Evolutionary conservation across 2,329 filamentous ascomycete species (phyloP).

Genomic region (Fusarium sp.): DNA sequence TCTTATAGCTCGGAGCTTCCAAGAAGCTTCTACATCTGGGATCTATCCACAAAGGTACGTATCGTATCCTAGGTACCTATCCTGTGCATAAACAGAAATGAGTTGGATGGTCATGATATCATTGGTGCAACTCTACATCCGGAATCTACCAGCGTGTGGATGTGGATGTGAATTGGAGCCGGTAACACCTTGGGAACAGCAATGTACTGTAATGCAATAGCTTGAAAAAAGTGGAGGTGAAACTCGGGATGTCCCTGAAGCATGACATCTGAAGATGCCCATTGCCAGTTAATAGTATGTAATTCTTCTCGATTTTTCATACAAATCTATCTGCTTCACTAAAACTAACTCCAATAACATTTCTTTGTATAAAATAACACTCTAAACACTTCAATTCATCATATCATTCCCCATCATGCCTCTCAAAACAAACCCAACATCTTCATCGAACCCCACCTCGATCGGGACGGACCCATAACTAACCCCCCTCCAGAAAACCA

Average conservation of each 20-base stretch:
- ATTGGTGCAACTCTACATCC: slow-evolving; percentile 29
- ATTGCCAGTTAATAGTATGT: neutral
- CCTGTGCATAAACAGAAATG: slow-evolving; percentile 3
- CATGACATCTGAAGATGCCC: neutral
- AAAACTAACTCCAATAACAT: no score
- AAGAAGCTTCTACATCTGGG: slow-evolving; percentile 23
- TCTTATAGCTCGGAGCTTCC: slow-evolving; percentile 41
- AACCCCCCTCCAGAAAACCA: neutral
- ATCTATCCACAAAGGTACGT: slow-evolving; percentile 22
- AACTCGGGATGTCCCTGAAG: slow-evolving; percentile 13
- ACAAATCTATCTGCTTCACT: neutral
- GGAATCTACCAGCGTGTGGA: slow-evolving; percentile 15
- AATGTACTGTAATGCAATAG: neutral
- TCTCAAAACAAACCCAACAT: neutral
- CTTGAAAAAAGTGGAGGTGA: slow-evolving; percentile 11
- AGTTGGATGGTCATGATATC: slow-evolving; percentile 20
- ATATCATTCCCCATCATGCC: neutral
- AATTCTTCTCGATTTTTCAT: no score
- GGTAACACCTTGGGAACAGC: neutral
- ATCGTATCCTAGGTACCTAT: neutral
- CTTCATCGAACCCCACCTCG: slow-evolving; percentile 11
- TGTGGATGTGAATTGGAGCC: neutral
- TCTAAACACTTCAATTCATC: neutral
- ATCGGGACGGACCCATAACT: slow-evolving; percentile 9
- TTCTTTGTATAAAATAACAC: neutral